A percentile compares a stretch with the other conserved stretches of the same genome.
phyloP scores from a whole-genome alignment of 2,329 filamentous ascomycete genomes.

The Akanthomyces dipterigenus region DNA sequence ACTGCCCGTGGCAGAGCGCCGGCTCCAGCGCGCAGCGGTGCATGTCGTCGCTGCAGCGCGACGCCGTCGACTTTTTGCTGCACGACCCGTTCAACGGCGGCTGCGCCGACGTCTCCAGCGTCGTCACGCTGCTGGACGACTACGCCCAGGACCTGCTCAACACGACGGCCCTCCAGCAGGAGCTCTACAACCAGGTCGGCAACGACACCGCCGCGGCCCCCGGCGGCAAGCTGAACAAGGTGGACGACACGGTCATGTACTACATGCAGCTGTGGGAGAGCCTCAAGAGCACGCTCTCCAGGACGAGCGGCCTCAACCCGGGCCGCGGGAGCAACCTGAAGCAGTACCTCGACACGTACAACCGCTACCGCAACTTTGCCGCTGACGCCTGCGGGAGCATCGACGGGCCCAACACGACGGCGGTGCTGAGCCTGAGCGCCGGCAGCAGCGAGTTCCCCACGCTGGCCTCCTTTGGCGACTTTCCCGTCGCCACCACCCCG shows the following conservation, averaged over 20 bases:
- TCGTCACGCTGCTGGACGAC: conserved; percentile 26
- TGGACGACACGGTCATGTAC: conserved; percentile 21
- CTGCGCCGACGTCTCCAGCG: conserved; percentile 28
- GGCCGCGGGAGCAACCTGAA: conserved; percentile 22
- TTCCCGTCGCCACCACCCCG: conserved; percentile 18
- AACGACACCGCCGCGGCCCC: conserved; percentile 10
- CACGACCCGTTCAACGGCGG: conserved; percentile 29
- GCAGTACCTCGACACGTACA: conserved; percentile 27
- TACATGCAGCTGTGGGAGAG: conserved; percentile 25
- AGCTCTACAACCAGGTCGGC: conserved; percentile 21
- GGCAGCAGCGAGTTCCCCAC: conserved; percentile 23
- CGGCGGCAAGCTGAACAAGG: conserved; percentile 16
- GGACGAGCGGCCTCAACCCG: conserved; percentile 13
- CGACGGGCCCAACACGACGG: conserved; percentile 24
- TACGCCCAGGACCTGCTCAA: conserved; percentile 25
- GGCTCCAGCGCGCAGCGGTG: conserved; percentile 24
- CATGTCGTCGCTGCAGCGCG: conserved; percentile 25
- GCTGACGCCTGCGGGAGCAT: conserved; percentile 29
- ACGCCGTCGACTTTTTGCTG: conserved; percentile 27
- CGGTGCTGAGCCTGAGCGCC: conserved; percentile 27
- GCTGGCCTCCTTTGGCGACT: conserved; percentile 24
- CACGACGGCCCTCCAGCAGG: conserved; percentile 19
- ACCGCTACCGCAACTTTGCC: conserved; percentile 22
- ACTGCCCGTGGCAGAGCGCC: conserved; percentile 29
- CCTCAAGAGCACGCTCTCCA: conserved; percentile 26